Evolutionary conservation across 1,284 basidiomycete species (phyloP), one percentile per base, ranked within the genome.

Genomic region (Sporisorium exsertum): DNA sequence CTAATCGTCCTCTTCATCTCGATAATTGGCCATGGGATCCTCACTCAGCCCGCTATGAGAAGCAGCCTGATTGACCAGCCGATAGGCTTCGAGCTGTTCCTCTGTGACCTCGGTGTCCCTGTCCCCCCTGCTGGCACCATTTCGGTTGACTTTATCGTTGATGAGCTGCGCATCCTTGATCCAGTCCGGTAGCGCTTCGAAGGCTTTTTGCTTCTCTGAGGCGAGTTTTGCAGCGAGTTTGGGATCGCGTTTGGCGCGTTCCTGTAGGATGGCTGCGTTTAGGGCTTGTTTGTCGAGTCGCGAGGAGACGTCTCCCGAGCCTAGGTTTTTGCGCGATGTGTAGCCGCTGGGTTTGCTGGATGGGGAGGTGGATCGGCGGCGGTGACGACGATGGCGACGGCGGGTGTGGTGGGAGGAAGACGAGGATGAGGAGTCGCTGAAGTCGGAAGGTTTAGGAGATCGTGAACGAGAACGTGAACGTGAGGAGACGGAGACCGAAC

Each of bases 81-180:
- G 89, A 86, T 95, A 95, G 20, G 91, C 91, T 90, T 95, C 94
- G 67, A 97, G 90, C 83, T 97, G 91, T 85, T 95, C 95, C 86
- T 97, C 94, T 1, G 93, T 92, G 27, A 97, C 93, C 52, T 95
- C 93, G 80, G 89, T 89, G 77, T 87, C 89, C 37, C 37, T 40
- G 60, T 88, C 80, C 5, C n/a, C 65, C 29, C 18, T 6, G 0
- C 24, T 15, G 10, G 29, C 10, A 5, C 27, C 9, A 81, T 6
- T 16, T 3, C 89, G 37, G n/a, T 52, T 47, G 12, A 33, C 32
- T 42, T 72, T 75, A 6, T 59, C 42, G 26, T 79, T 79, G 54
- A 80, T 64, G 26, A 22, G 27, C 32, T 79, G 59, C 0, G 79
- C 73, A 18, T 80, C 78, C 47, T 72, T 65, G 55, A 77, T 33